Base-by-base conservation (phyloP, 2,329 filamentous ascomycete species). In the Talaromyces sp. region DNA sequence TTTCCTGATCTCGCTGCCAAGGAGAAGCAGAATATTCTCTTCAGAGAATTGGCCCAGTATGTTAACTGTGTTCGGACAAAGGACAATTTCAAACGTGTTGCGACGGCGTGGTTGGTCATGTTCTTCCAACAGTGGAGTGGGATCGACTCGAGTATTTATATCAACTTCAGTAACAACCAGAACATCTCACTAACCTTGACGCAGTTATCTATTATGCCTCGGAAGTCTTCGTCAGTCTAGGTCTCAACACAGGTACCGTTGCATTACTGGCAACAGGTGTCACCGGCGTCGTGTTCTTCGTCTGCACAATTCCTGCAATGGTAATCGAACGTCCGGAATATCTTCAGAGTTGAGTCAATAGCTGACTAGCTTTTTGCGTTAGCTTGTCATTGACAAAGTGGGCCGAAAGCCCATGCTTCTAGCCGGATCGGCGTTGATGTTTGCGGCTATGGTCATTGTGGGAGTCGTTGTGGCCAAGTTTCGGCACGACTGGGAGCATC, bases 381-480 rank as follows among this genome's bases (percentile, higher is more conserved):
- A 58, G 56, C 25, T 58, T 21, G 48, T 60, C 2, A 80, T 83
- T 73, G 82, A 83, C 66, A 71, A 71, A 5, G 68, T 81, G 31
- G 81, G 81, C 5, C 77, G 81, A 6, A 76, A 80, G 28, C 75
- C 75, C 9, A 73, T 84, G 12, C 72, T 83, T 9, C 69, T 84
- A 16, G 68, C 67, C 8, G 82, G 82, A 2, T 76, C 76, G 3
- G 70, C 74, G 8, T 71, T 78, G 50, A 82, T 82, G 81, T 75
- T 75, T 1, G 62, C 81, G 4, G 77, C 76, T 1, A 79, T 82
- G 64, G 72, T 82, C 44, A 76, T 83, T 39, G 83, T 85, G 50
- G 81, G 84, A 0, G 73, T 82, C 3, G 73, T 87, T 18, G 82
- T 86, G 2, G 83, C 82, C 1, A 74, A 79, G 12, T 87, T 78